phyloP scores from a whole-genome alignment of 192 early-diverging fungal species.

The Entophlyctis luteolus region DNA sequence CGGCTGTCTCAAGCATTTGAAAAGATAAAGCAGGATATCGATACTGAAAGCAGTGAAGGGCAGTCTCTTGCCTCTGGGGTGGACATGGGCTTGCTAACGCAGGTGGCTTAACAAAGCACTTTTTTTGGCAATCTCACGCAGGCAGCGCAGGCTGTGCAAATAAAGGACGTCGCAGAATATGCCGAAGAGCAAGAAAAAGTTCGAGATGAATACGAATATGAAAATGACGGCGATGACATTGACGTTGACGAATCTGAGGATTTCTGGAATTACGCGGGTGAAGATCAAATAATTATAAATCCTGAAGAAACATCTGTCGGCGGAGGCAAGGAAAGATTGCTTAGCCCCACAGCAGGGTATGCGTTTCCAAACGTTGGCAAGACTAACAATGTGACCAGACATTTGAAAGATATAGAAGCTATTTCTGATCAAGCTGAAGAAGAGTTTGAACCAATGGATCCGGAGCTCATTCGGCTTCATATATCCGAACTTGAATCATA shows the following conservation, averaged over 20 bases:
- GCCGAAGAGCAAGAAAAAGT: background rate
- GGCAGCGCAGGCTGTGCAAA: too few relatives aligned
- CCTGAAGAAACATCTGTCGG: too few relatives aligned
- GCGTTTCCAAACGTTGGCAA: background rate
- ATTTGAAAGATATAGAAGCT: conserved; percentile 2
- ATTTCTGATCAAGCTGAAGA: too few relatives aligned
- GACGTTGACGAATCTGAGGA: background rate
- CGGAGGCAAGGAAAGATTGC: conserved; percentile 4
- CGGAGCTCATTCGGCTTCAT: background rate
- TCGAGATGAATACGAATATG: too few relatives aligned
- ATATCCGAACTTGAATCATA: background rate
- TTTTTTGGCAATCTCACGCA: too few relatives aligned
- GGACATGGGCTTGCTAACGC: too few relatives aligned
- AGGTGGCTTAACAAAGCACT: too few relatives aligned
- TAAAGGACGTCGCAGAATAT: conserved; percentile 6
- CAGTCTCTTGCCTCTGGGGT: too few relatives aligned
- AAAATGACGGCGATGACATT: background rate
- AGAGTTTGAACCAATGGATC: too few relatives aligned
- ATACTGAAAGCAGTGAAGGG: background rate
- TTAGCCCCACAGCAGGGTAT: background rate
- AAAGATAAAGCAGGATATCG: background rate
- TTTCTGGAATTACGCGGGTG: background rate
- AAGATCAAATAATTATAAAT: background rate
- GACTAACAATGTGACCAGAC: background rate
- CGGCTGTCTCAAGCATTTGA: background rate